A percentile compares a stretch with the other conserved stretches of the same genome.
These are phyloP conservation scores for Pelargonium fulgidum DNA, from an alignment of 441 rosid species.

Conservation along the genomic window DNA sequence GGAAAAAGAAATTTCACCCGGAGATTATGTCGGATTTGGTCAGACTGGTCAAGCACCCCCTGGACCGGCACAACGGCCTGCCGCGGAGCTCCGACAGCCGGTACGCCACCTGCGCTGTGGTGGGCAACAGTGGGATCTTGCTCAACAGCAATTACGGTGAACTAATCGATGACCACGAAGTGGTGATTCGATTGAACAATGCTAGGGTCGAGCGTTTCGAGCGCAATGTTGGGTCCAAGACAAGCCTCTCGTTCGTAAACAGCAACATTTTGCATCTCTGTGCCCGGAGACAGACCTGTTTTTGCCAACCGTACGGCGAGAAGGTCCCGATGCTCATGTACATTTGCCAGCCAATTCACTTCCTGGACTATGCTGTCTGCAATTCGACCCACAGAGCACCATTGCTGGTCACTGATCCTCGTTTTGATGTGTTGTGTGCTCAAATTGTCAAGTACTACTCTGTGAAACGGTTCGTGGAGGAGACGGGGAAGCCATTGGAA, in stretches of 20 bases:
- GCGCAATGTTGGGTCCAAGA: conserved; percentile 58
- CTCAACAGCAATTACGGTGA: conserved; percentile 43
- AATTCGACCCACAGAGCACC: conserved; percentile 49
- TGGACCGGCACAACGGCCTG: conserved; percentile 42
- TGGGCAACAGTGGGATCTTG: conserved; percentile 86
- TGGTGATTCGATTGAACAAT: conserved; percentile 75
- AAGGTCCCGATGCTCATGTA: conserved; percentile 68
- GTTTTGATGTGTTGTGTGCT: conserved; percentile 66
- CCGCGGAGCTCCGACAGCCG: conserved; percentile 28
- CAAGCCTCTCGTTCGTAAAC: conserved; percentile 65
- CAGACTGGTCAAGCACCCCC: conserved; percentile 42
- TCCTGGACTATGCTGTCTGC: conserved; percentile 65
- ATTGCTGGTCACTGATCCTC: conserved; percentile 60
- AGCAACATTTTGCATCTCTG: conserved; percentile 81
- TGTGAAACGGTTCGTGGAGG: conserved; percentile 47
- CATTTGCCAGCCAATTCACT: conserved; percentile 71
- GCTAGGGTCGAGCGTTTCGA: conserved; percentile 51
- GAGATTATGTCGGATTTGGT: conserved; percentile 52
- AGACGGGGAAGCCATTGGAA: conserved; percentile 37
- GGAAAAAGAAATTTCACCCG: conserved; percentile 45
- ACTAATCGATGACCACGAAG: conserved; percentile 67
- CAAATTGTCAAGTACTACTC: conserved; percentile 83
- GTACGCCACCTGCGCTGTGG: conserved; percentile 76
- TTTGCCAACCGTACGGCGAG: conserved; percentile 75
- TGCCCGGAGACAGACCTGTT: conserved; percentile 50